phyloP scores from a whole-genome alignment of 2,329 filamentous ascomycete genomes.

The Fusarium tupiense region DNA sequence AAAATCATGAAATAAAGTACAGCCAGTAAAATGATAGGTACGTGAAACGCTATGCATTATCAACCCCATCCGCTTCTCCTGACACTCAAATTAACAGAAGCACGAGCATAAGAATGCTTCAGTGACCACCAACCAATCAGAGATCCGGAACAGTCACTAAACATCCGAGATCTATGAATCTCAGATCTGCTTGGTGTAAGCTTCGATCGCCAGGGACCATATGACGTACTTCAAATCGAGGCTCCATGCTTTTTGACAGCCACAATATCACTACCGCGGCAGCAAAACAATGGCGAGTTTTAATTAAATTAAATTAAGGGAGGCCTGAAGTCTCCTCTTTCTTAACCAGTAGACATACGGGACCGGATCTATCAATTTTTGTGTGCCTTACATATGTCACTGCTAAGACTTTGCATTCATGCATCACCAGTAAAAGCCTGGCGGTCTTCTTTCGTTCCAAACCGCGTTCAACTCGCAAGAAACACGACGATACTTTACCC shows the following conservation, averaged over 20 bases:
- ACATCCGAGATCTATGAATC: constrained; percentile 14
- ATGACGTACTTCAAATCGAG: constrained; percentile 48
- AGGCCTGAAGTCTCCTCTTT: not conserved
- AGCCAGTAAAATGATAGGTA: not conserved
- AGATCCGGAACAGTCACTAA: not conserved
- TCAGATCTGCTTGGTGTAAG: constrained; percentile 34
- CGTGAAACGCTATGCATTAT: not conserved
- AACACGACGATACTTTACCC: not conserved
- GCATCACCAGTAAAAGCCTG: not conserved
- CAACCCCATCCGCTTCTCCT: not conserved
- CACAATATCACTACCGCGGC: constrained; percentile 38
- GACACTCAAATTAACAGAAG: not conserved
- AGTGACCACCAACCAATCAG: constrained; percentile 9
- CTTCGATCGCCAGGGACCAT: constrained; percentile 45
- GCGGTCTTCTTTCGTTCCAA: not conserved
- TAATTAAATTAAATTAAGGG: not conserved
- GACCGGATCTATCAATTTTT: not conserved
- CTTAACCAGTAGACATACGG: not conserved
- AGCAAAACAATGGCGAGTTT: constrained; percentile 13
- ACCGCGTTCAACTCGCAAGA: not conserved
- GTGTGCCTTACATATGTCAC: constrained; percentile 2
- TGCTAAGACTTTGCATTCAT: not conserved
- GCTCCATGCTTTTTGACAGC: constrained; percentile 21
- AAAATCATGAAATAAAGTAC: not conserved
- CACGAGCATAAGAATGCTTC: not conserved